Percentiles rank a stretch among this genome's conserved stretches.
These are phyloP conservation scores for Xylariomycetidae sp. DNA, from an alignment of 2,329 filamentous ascomycete species.

Conservation along the genomic window DNA sequence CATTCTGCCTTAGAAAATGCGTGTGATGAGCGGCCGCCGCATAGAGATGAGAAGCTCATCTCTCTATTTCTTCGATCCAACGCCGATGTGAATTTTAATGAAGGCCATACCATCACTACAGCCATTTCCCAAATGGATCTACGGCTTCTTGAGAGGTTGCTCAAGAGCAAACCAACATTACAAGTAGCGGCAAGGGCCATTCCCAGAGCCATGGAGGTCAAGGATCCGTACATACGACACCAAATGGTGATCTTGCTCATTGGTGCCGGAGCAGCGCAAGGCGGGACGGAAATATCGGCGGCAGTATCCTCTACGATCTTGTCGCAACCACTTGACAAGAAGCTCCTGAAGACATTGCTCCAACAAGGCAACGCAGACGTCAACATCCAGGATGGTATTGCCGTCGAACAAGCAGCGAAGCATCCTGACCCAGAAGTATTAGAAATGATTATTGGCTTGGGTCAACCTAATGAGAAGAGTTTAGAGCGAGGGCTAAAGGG, in stretches of 20 bases:
- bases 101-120: slow-evolving; percentile 43
- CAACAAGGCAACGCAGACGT: slow-evolving; percentile 49
- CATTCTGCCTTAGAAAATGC: slow-evolving; percentile 47
- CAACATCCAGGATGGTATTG: slow-evolving; percentile 42
- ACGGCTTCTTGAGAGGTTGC: slow-evolving; percentile 38
- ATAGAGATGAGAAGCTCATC: slow-evolving; percentile 48
- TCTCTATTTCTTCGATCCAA: slow-evolving; percentile 46
- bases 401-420: slow-evolving; percentile 32
- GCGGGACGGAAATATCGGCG: slow-evolving; percentile 35
- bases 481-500: slow-evolving; percentile 39
- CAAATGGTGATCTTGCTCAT: slow-evolving; percentile 46
- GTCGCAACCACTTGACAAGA: slow-evolving; percentile 44
- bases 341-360: slow-evolving; percentile 44
- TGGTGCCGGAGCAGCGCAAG: slow-evolving; percentile 38
- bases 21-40: slow-evolving; percentile 42
- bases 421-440: slow-evolving; percentile 46
- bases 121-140: slow-evolving; percentile 46
- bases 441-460: slow-evolving; percentile 41
- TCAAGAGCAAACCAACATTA: slow-evolving; percentile 40
- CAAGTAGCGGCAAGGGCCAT: slow-evolving; percentile 44
- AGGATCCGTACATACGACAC: slow-evolving; percentile 37
- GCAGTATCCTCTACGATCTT: slow-evolving; percentile 39
- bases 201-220: slow-evolving; percentile 41
- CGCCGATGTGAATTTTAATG: slow-evolving; percentile 50
- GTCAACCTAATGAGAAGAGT: slow-evolving; percentile 39